These are phyloP conservation scores for Begonia loranthoides DNA, from an alignment of 306 rosid genomes.

Conservation along the genomic window DNA sequence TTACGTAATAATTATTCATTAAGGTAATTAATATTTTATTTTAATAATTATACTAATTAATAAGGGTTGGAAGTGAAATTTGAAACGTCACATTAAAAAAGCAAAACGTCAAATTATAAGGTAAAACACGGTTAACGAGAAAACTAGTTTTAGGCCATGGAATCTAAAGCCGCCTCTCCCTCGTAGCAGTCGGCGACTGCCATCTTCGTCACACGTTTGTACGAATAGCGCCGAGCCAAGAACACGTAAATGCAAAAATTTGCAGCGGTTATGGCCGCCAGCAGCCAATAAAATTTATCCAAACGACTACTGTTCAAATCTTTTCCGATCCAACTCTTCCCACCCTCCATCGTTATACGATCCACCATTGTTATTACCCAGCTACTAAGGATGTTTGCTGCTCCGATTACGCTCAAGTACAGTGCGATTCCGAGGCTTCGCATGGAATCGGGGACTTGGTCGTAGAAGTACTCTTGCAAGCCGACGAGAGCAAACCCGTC, in stretches of 20 bases:
- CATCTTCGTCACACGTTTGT: slow-evolving; percentile 3
- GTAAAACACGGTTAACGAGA: no score
- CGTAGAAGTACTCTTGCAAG: slow-evolving; percentile 55
- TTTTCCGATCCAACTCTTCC: slow-evolving; percentile 10
- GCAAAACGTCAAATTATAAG: no score
- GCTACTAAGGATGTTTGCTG: slow-evolving; percentile 5
- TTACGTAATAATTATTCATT: no score
- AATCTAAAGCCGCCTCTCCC: no score
- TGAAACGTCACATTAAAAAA: no score
- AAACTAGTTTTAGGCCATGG: no score
- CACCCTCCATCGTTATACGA: neutral
- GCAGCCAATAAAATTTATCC: slow-evolving; percentile 7
- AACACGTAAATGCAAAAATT: slow-evolving; percentile 6
- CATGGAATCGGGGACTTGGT: slow-evolving; percentile 40
- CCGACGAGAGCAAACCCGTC: slow-evolving; percentile 64
- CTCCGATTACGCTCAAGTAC: slow-evolving; percentile 12
- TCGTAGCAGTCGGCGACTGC: slow-evolving; percentile 5
- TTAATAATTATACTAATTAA: no score
- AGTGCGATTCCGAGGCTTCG: slow-evolving; percentile 13
- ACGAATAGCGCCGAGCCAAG: slow-evolving; percentile 2
- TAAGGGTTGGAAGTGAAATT: no score
- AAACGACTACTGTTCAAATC: slow-evolving; percentile 13
- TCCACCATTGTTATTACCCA: slow-evolving; percentile 8
- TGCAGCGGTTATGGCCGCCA: slow-evolving; percentile 2
- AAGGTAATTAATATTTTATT: no score